A percentile compares a stretch with the other conserved stretches of the same genome.
These are phyloP conservation scores for Calonectria leucothoes DNA, from an alignment of 2,329 filamentous ascomycete genomes.

Conservation along the genomic window DNA sequence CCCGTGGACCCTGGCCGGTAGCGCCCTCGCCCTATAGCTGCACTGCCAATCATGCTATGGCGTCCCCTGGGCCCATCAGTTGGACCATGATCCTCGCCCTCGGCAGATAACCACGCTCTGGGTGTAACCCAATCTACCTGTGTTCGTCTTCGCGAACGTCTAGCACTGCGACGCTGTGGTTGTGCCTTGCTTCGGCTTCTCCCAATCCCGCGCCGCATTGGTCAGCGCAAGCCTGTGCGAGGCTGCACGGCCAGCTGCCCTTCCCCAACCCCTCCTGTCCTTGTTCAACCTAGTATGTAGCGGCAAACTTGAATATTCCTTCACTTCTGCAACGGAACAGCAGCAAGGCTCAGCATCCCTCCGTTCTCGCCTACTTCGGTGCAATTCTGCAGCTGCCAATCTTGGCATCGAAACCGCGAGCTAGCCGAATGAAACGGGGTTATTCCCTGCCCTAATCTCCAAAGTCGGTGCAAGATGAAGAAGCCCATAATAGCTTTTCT, in stretches of 20 bases:
- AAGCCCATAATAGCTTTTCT: background rate
- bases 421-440: conserved; percentile 14
- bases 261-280: background rate
- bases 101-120: conserved; percentile 10
- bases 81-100: conserved; percentile 3
- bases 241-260: background rate
- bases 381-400: background rate
- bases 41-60: conserved; percentile 10
- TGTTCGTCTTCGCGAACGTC: background rate
- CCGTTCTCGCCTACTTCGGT: background rate
- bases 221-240: background rate
- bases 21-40: background rate
- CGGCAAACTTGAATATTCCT: background rate
- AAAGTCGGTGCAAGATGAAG: background rate
- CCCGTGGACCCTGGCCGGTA: background rate
- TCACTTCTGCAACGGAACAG: background rate
- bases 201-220: background rate
- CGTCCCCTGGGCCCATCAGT: background rate
- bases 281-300: background rate
- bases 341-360: background rate
- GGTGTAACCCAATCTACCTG: conserved; percentile 7
- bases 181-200: background rate
- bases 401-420: conserved; percentile 14
- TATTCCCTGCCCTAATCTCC: conserved; percentile 11
- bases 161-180: background rate